Evolutionary conservation across 169 alveolate genomes (phyloP).

Genomic region (Perkinsus chesapeaki): DNA sequence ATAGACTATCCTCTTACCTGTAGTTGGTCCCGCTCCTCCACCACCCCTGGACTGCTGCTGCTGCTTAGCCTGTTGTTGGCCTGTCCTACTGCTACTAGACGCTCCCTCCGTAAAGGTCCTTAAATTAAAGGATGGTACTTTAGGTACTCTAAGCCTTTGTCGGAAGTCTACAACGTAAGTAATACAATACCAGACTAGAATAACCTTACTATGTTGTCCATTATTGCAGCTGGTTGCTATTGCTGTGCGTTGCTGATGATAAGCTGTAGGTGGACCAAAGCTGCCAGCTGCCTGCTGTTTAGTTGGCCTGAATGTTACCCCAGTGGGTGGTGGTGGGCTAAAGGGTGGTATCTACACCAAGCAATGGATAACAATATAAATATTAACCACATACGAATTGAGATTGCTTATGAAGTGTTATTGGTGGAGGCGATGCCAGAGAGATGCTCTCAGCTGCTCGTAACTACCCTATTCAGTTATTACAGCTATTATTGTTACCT

Average conservation of each 20-base stretch:
- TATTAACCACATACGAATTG: neutral
- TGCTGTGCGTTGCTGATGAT: neutral
- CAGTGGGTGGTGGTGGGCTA: too few species aligned
- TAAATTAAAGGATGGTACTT: neutral
- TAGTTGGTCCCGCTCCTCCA: too few species aligned
- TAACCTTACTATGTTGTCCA: neutral
- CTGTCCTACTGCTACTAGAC: neutral
- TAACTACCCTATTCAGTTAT: too few species aligned
- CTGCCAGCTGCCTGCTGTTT: neutral
- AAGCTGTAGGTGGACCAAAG: neutral
- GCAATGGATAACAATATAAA: too few species aligned
- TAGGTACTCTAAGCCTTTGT: neutral
- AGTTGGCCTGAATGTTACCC: too few species aligned
- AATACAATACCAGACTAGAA: neutral
- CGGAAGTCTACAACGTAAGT: neutral
- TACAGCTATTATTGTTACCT: too few species aligned
- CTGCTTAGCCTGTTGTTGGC: neutral
- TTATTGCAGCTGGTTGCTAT: neutral
- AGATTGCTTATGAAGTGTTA: neutral
- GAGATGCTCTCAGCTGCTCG: neutral
- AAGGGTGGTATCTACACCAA: too few species aligned
- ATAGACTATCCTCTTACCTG: too few species aligned
- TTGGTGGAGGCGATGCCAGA: neutral
- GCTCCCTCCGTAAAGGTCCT: neutral
- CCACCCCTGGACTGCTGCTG: neutral